phyloP scores from a whole-genome alignment of 1,284 basidiomycete species.

The Pholiota adiposa region DNA sequence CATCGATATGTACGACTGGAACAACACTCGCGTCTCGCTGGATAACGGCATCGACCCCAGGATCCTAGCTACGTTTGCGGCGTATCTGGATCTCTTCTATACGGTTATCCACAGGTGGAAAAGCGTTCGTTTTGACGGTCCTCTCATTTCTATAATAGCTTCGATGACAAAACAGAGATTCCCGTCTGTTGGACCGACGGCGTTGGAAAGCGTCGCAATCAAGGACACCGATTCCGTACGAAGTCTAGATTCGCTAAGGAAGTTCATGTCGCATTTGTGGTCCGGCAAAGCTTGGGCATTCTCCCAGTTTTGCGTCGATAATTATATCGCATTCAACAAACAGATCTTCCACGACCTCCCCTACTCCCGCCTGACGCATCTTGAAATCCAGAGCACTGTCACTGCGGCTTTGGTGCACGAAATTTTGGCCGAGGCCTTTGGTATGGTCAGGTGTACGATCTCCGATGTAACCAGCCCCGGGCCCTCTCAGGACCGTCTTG shows the following conservation, averaged over 20 bases:
- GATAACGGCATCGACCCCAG: background rate
- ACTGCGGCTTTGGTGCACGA: constrained; percentile 1
- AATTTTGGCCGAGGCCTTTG: constrained; percentile 2
- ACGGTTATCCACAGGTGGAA: constrained; percentile 2
- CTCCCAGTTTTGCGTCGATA: background rate
- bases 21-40: background rate
- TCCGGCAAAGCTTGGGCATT: background rate
- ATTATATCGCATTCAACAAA: constrained; percentile 1
- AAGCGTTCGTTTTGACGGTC: background rate
- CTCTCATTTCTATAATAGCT: background rate
- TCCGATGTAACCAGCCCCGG: constrained; percentile 10
- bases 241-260: background rate
- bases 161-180: background rate
- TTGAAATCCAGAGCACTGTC: constrained; percentile 4
- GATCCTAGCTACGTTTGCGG: background rate
- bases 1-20: constrained; percentile 9
- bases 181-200: background rate
- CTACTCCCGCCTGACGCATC: constrained; percentile 7
- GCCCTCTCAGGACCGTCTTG: background rate
- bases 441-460: constrained; percentile 7
- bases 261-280: constrained; percentile 4
- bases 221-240: background rate
- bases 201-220: background rate
- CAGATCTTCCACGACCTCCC: constrained; percentile 7
- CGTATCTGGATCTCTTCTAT: constrained; percentile 7